A percentile compares a stretch with the other conserved stretches of the same genome.
phyloP scores from a whole-genome alignment of 352 stramenopile genomes.

The Globisporangium polare region DNA sequence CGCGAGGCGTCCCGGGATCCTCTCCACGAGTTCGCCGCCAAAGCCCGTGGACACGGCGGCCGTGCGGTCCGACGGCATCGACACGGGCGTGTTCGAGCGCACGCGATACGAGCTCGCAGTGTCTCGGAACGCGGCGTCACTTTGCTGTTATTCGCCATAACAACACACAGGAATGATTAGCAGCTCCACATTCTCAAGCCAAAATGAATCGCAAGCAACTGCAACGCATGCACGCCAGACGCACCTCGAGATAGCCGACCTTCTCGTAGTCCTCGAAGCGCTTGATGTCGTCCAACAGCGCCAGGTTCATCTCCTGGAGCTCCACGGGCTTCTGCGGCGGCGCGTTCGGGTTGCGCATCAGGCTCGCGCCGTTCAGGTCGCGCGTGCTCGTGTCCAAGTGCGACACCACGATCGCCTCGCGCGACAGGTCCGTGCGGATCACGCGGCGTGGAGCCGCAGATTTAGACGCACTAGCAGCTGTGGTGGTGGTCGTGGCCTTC shows the following conservation, averaged over 20 bases:
- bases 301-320: slow-evolving; percentile 54
- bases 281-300: slow-evolving; percentile 46
- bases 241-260: slow-evolving; percentile 39
- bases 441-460: slow-evolving; percentile 5
- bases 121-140: slow-evolving; percentile 40
- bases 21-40: slow-evolving; percentile 29
- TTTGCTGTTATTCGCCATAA: slow-evolving; percentile 28
- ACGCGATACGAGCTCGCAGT: slow-evolving; percentile 64
- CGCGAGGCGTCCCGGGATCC: slow-evolving; percentile 44
- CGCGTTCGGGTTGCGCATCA: slow-evolving; percentile 18
- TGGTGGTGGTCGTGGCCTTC: slow-evolving; percentile 1
- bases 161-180: background rate
- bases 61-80: slow-evolving; percentile 55
- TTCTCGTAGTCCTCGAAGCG: slow-evolving; percentile 52
- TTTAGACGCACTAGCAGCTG: background rate
- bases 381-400: slow-evolving; percentile 20
- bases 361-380: slow-evolving; percentile 20
- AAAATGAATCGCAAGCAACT: background rate
- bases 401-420: slow-evolving; percentile 30
- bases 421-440: slow-evolving; percentile 39
- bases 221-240: background rate
- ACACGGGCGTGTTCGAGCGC: slow-evolving; percentile 32
- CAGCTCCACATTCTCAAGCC: background rate
- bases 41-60: slow-evolving; percentile 30
- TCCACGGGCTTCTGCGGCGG: slow-evolving; percentile 17